phyloP scores from a whole-genome alignment of 768 basidiomycete species.

The Leucosporidium scottii region DNA sequence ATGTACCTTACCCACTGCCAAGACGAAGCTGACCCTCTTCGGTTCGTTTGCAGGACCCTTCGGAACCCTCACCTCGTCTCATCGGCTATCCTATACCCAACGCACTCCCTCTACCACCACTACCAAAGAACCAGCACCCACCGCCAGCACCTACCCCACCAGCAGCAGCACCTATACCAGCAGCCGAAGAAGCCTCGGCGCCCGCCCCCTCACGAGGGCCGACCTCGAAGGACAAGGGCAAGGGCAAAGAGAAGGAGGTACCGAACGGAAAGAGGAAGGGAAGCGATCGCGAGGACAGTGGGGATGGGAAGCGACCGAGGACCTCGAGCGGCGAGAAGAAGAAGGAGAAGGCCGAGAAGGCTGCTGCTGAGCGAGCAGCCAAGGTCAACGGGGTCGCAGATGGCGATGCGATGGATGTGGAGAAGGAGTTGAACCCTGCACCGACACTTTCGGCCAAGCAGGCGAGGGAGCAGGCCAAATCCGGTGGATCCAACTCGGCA shows the following conservation, averaged over 20 bases:
- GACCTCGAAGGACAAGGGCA: not conserved
- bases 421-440: not conserved
- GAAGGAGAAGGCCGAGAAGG: slow-evolving; percentile 1
- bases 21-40: not conserved
- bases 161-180: not conserved
- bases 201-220: not conserved
- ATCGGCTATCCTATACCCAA: slow-evolving; percentile 31
- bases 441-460: not conserved
- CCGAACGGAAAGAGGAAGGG: slow-evolving; percentile 8
- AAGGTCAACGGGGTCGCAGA: not conserved
- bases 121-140: slow-evolving; percentile 29
- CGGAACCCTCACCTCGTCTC: slow-evolving; percentile 1
- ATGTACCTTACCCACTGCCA: not conserved
- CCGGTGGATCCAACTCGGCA: slow-evolving; percentile 1
- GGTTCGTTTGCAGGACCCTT: not conserved
- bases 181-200: not conserved
- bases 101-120: slow-evolving; percentile 30
- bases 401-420: not conserved
- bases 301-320: slow-evolving; percentile 5
- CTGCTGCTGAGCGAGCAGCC: not conserved
- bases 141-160: slow-evolving; percentile 18
- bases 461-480: slow-evolving; percentile 10
- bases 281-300: slow-evolving; percentile 1
- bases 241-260: slow-evolving; percentile 13
- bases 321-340: slow-evolving; percentile 7